Percentiles rank a stretch among this genome's conserved stretches.
These are phyloP conservation scores for Ganoderma boninense DNA, from an alignment of 1,284 basidiomycete genomes.

Conservation along the genomic window DNA sequence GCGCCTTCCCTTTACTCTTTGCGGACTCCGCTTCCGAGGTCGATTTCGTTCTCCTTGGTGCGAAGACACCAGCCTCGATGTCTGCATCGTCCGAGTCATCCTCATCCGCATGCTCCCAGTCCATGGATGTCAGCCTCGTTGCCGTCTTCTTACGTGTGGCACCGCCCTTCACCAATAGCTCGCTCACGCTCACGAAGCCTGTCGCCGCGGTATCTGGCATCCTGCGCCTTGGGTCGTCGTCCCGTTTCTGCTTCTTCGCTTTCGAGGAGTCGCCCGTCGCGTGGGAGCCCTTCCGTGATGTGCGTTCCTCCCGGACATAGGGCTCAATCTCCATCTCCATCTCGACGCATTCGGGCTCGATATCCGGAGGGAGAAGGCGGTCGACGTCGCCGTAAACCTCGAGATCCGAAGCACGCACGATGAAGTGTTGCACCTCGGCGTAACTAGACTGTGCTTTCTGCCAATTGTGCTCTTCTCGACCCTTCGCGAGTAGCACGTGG, in stretches of 20 bases:
- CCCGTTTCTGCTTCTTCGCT: slow-evolving; percentile 72
- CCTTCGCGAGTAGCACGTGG: slow-evolving; percentile 92
- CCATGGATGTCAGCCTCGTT: slow-evolving; percentile 36
- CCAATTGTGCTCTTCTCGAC: slow-evolving; percentile 92
- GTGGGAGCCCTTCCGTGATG: slow-evolving; percentile 44
- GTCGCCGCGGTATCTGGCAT: slow-evolving; percentile 69
- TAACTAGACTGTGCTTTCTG: slow-evolving; percentile 91
- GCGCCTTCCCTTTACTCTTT: slow-evolving; percentile 29
- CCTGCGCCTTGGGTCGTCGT: slow-evolving; percentile 70
- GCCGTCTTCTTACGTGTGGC: slow-evolving; percentile 44
- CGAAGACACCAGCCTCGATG: slow-evolving; percentile 57
- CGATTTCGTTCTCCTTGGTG: slow-evolving; percentile 59
- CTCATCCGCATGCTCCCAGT: slow-evolving; percentile 65
- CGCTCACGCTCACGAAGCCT: slow-evolving; percentile 70
- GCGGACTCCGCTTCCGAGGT: slow-evolving; percentile 42
- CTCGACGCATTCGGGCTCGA: slow-evolving; percentile 83
- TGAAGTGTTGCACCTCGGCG: slow-evolving; percentile 89
- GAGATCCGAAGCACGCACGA: slow-evolving; percentile 86
- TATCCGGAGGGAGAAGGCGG: slow-evolving; percentile 82
- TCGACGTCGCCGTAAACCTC: slow-evolving; percentile 94
- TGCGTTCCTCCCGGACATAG: slow-evolving; percentile 64
- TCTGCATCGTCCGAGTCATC: slow-evolving; percentile 71
- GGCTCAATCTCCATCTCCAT: slow-evolving; percentile 83
- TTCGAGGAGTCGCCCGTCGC: slow-evolving; percentile 39
- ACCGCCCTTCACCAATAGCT: slow-evolving; percentile 61